These are phyloP conservation scores for Sordariomycetes sp. DNA, from an alignment of 2,329 filamentous ascomycete genomes.

Conservation along the genomic window DNA sequence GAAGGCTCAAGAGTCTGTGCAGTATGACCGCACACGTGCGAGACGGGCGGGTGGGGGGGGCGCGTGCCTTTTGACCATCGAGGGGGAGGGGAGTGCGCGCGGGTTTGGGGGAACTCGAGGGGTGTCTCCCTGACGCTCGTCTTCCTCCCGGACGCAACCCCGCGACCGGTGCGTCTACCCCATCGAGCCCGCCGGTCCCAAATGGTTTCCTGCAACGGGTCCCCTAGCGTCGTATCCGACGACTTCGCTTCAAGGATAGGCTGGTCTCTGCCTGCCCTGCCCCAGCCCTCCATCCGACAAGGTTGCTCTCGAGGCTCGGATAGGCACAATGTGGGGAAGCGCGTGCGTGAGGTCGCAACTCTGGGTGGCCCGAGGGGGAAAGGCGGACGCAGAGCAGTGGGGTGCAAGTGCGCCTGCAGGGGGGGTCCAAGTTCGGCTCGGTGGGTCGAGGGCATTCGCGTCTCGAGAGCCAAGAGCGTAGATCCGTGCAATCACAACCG, in stretches of 20 bases:
- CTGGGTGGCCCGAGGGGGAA: background rate
- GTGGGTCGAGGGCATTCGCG: background rate
- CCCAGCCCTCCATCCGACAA: background rate
- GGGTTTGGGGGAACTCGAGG: too few relatives aligned
- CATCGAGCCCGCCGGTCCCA: background rate
- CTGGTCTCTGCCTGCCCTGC: background rate
- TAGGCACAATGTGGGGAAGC: background rate
- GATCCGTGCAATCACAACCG: too few relatives aligned
- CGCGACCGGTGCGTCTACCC: background rate
- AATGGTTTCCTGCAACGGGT: background rate
- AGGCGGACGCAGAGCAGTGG: background rate
- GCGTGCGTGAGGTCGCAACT: background rate
- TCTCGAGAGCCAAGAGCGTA: background rate
- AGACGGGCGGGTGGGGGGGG: background rate
- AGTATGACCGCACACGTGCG: background rate
- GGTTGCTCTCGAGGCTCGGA: background rate
- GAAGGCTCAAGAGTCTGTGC: too few relatives aligned
- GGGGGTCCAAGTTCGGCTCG: background rate
- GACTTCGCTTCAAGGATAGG: too few relatives aligned
- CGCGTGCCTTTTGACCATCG: background rate
- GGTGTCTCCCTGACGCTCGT: too few relatives aligned
- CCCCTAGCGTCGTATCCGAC: background rate
- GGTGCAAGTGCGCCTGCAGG: background rate
- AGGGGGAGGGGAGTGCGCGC: background rate
- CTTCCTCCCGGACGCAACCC: too few relatives aligned